Percentiles rank a stretch among this genome's conserved stretches.
phyloP scores from a whole-genome alignment of 176 grass and related monocot genomes.

The Themeda triandra region DNA sequence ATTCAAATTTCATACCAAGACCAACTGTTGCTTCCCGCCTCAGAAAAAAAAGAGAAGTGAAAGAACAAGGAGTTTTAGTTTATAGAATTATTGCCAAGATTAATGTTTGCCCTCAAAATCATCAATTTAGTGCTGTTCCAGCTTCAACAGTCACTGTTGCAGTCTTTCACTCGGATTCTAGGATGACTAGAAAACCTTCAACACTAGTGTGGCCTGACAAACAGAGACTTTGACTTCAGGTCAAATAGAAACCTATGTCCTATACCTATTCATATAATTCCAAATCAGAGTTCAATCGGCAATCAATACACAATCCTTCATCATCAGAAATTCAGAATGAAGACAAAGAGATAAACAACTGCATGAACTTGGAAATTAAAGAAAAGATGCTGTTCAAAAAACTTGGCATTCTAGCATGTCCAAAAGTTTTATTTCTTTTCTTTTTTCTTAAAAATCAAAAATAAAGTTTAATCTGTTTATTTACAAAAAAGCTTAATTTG shows the following conservation, averaged over 20 bases:
- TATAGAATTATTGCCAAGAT: neutral
- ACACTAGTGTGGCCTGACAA: neutral
- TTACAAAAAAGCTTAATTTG: neutral
- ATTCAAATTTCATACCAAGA: conserved; percentile 14
- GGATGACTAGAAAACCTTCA: conserved; percentile 11
- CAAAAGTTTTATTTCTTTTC: neutral
- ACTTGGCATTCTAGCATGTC: conserved; percentile 1
- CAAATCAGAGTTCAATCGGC: conserved; percentile 14
- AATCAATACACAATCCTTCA: conserved; percentile 1
- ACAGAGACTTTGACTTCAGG: conserved; percentile 26
- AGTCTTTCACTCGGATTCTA: conserved; percentile 7
- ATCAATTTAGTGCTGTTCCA: neutral
- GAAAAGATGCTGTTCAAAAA: neutral
- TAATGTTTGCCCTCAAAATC: neutral
- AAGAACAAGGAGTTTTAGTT: neutral
- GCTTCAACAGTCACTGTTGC: neutral
- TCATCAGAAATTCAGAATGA: neutral
- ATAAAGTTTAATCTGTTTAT: neutral
- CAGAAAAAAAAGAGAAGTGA: no score
- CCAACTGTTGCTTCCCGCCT: neutral
- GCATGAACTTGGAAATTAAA: conserved; percentile 19
- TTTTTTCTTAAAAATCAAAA: neutral
- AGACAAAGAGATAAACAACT: neutral
- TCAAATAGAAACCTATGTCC: neutral
- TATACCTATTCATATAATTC: conserved; percentile 14